Evolutionary conservation across 1,284 basidiomycete species (phyloP), one percentile per base, ranked within the genome.

Genomic region (Volvariella volvacea): DNA sequence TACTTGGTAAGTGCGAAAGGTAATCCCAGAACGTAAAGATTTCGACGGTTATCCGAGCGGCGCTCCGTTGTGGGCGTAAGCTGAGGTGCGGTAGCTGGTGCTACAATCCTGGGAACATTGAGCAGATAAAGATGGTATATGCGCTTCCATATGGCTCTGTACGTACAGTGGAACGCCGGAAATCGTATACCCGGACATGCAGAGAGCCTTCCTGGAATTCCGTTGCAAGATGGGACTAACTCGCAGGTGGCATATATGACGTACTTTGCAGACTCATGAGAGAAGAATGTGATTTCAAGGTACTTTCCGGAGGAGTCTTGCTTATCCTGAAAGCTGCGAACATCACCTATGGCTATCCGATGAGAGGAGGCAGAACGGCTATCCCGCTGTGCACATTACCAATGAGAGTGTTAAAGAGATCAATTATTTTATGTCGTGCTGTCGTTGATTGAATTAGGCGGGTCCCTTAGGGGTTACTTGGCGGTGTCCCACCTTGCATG

Each of bases 1-100:
- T 56, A 86, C 85, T 86, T 85, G 22, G 78, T 80, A 22, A 88
- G 68, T 52, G 83, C 79, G 54, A 87, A 87, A 3, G 86, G 86
- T 40, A 88, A 59, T 14, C 86, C 86, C 17, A 88, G 75, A 22
- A 88, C 85, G 52, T 88, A 88, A 38, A 88, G 74, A 57, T 88
- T 88, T 46, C 85, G 74, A 42, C 86, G 82, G 45, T 60, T 55
- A 52, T 87, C 84, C 41, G 36, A 49, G 41, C 14, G 51, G 45
- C 6, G 54, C 53, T 20, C 55, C 53, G n/a, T 50, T 45, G 15
- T 54, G 54, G 15, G 34, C 49, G 40, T 22, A 30, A 40, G 38
- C 31, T 21, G 40, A 48, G 19, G 21, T 39, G 17, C 21, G 21
- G 36, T 21, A 36, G 30, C 33, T 17, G 31, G 46, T 33, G 43